Base-by-base conservation (phyloP, 2,329 filamentous ascomycete genomes). In the Talaromyces piceae region DNA sequence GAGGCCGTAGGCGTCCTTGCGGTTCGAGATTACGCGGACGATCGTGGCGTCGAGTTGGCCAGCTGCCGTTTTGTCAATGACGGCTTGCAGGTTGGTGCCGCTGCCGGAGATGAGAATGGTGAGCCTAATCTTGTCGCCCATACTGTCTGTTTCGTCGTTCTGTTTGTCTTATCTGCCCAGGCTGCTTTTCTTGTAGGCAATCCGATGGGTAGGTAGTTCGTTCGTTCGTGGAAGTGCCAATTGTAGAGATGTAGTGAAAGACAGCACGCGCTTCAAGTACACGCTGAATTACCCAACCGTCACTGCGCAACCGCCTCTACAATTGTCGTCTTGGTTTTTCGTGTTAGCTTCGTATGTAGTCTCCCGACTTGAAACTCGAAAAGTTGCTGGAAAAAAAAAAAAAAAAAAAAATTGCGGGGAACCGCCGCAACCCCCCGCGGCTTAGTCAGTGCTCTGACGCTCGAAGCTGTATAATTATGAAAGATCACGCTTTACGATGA, bases 11-110 rank as follows among this genome's bases (percentile, higher is more conserved):
- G 82, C 84, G 53, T 77, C 73, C 65, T 81, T 81, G 61, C 78
- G 76, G 67, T 85, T 84, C 61, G 82, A 79, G 53, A 87, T 81
- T 5, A 87, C 83, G 53, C 82, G 79, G 22, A 80, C 71, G 61
- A 86, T 79, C 57, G 74, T 72, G 5, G 74, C 71, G 37, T 78
- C 73, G 26, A 81, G 73, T 22, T 69, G 60, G 27, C 68, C 66
- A 25, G 74, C 66, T 49, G 72, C 69, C 67, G 73, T 72, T 44
- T 53, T 49, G 65, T 85, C 80, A 61, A 86, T 84, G 48, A 95
- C 77, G 52, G 87, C 87, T 74, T 91, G 86, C 18, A 91, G 81
- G 66, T 91, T 91, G 33, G 84, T 83, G 59, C 88, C 88, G 58
- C 79, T 83, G 67, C 87, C 85, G 46, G 82, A 86, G 67, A 84